Evolutionary conservation across 2,329 filamentous ascomycete species (phyloP), one percentile per base, ranked within the genome.

Genomic region (Aspergillus tubingensis): DNA sequence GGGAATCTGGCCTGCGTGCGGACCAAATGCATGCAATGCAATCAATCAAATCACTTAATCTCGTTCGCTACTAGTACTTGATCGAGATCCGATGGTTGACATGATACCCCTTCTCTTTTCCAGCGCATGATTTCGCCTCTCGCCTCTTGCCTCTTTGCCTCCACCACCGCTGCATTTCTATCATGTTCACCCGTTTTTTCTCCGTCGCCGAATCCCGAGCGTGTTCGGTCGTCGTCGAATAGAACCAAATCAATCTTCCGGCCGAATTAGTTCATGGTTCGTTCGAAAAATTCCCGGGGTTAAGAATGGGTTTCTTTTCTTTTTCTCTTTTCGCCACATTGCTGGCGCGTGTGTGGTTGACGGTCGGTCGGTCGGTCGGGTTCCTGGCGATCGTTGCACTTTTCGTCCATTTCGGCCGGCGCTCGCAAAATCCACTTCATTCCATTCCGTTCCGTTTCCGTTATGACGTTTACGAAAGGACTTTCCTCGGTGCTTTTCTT

Each of bases 371-470:
- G 2, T 27, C 25, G 23, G 32, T 36, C 32, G 32, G 32, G 47
- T 50, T 30, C 47, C 47, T 50, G 47, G 25, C 47, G 47, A 50
- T 50, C 47, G n/a, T 50, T 50, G 25, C 25, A 50, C 25, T 50
- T 32, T 32, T 15, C 41, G 19, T 30, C 25, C 41, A 21, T 21
- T 11, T 44, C 25, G 47, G 25, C 25, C 47, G 25, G 17, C 47
- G 25, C n/a, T 21, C 47, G 15, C 23, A 30, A 49, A 50, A 30
- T 50, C 21, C 21, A 44, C 8, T 44, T 44, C 21, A 13, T 23
- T 44, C 17, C 25, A 30, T 25, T 49, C 44, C 25, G 21, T 49
- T 17, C 25, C 44, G 44, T 30, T 23, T 23, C 44, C 41, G 19
- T 50, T 50, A 50, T 50, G 47, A 50, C 47, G 47, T 50, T 50